Evolutionary conservation across 257 asterid species (phyloP).

Genomic region (Ligustrum vulgare): DNA sequence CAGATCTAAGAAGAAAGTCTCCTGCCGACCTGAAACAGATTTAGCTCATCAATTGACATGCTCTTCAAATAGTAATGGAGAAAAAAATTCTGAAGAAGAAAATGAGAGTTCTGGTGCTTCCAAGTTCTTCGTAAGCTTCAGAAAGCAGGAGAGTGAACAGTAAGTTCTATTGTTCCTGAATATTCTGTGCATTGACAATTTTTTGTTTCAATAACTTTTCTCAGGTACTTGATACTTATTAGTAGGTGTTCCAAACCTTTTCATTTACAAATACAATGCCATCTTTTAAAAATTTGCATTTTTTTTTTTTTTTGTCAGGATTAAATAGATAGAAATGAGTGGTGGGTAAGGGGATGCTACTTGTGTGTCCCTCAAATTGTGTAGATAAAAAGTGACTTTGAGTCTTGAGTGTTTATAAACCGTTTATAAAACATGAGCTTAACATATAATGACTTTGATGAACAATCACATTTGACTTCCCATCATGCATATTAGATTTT

Average conservation of each 20-base stretch:
- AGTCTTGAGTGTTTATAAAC: no score
- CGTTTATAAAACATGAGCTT: no score
- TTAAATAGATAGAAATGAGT: no score
- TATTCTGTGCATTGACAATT: not conserved
- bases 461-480: not conserved
- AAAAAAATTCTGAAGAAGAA: slow-evolving; percentile 54
- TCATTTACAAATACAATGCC: slow-evolving; percentile 1
- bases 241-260: slow-evolving; percentile 8
- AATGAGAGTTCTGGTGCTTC: slow-evolving; percentile 39
- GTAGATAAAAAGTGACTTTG: no score
- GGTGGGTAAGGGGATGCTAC: no score
- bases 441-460: not conserved
- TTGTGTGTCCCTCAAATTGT: no score
- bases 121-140: slow-evolving; percentile 33
- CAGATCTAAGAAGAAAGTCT: slow-evolving; percentile 26
- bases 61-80: slow-evolving; percentile 29
- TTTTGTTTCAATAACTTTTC: slow-evolving; percentile 8
- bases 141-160: slow-evolving; percentile 39
- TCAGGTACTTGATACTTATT: slow-evolving; percentile 15
- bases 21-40: slow-evolving; percentile 27
- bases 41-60: slow-evolving; percentile 18
- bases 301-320: not conserved
- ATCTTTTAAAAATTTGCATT: slow-evolving; percentile 4
- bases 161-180: slow-evolving; percentile 35
- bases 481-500: not conserved